These are phyloP conservation scores for Luffa acutangula DNA, from an alignment of 306 rosid genomes.

Conservation along the genomic window DNA sequence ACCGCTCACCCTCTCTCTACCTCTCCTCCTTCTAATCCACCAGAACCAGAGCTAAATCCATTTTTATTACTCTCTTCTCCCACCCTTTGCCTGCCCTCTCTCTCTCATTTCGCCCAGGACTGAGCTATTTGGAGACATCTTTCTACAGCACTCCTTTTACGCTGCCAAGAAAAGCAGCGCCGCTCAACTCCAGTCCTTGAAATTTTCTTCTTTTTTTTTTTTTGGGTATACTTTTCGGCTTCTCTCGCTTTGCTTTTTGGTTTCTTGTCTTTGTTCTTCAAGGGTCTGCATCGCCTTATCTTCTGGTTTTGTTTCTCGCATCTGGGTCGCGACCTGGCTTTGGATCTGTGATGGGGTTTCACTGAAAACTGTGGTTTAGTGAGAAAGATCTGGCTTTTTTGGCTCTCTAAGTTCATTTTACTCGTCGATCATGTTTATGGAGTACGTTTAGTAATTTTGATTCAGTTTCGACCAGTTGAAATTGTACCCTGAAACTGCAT, in stretches of 20 bases:
- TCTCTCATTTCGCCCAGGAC: slow-evolving; percentile 14
- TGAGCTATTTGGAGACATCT: slow-evolving; percentile 20
- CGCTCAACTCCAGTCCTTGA: slow-evolving; percentile 12
- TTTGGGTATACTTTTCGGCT: slow-evolving; percentile 42
- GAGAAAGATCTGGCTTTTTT: slow-evolving; percentile 44
- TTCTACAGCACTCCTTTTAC: slow-evolving; percentile 19
- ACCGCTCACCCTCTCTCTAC: slow-evolving; percentile 24
- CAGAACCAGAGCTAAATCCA: slow-evolving; percentile 25
- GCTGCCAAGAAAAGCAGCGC: slow-evolving; percentile 34
- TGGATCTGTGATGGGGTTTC: slow-evolving; percentile 53
- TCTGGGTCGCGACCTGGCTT: slow-evolving; percentile 33
- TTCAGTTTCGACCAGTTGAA: background rate
- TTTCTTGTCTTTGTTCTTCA: slow-evolving; percentile 23
- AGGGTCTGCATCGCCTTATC: slow-evolving; percentile 9
- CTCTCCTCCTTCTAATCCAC: slow-evolving; percentile 29
- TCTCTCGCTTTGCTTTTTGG: slow-evolving; percentile 32
- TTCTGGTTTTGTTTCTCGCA: slow-evolving; percentile 24
- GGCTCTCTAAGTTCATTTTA: background rate
- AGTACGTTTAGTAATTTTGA: background rate
- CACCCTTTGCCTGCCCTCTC: background rate
- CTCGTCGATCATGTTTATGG: background rate
- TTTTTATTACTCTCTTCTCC: slow-evolving; percentile 12
- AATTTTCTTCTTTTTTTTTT: background rate
- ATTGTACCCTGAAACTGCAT: slow-evolving; percentile 13
- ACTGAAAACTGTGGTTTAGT: slow-evolving; percentile 17